Base-by-base conservation (phyloP, 257 asterid species). In the Phtheirospermum japonicum region DNA sequence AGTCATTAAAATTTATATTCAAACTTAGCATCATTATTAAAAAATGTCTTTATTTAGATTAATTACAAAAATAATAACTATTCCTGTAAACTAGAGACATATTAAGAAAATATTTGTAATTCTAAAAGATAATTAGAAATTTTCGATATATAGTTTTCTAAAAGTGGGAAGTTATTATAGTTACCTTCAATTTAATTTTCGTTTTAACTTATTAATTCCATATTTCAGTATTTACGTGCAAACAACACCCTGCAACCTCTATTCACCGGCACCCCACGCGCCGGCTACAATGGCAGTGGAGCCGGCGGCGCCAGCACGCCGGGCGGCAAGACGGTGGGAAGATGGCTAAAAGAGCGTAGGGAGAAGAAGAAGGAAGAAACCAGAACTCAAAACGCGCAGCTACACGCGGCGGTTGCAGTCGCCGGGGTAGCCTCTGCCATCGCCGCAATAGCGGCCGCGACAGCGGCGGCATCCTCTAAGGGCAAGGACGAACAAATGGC, bases 361-460 rank as follows among this genome's bases (percentile, higher is more conserved):
- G 97, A 89, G 82, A 93, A 87, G 80, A 93, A 89, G 81, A 93
- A 84, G 64, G 99, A 93, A 53, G 99, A 93, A 58, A 85, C 85
- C n/a, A 65, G 99, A 57, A 67, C 97, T 14, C 97, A 83, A 23
- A 89, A 85, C 17, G 99, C 97, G 0, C 99, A 93, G 85, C 83
- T 89, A 20, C 97, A 93, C 9, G 97, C 97, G 0, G 83, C 90
- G 9, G 82, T 93, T 14, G 81, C 99, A 0, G 97, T 93, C 1
- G 96, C 99, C 1, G 97, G 92, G 43, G 95, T 93, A 19, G 96
- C 99, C 20, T 87, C 97, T 4, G 94, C 99, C 2, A 79, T 89
- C 51, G 99, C 97, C 0, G 95, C 97, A 2, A 87, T 89, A 57
- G 99, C 99, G 4, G 92, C 97, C 0, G 96, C 94, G 18, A 87